Evolutionary conservation across 2,329 filamentous ascomycete species (phyloP), one percentile per base, ranked within the genome.

Genomic region (Scytalidium sp.): DNA sequence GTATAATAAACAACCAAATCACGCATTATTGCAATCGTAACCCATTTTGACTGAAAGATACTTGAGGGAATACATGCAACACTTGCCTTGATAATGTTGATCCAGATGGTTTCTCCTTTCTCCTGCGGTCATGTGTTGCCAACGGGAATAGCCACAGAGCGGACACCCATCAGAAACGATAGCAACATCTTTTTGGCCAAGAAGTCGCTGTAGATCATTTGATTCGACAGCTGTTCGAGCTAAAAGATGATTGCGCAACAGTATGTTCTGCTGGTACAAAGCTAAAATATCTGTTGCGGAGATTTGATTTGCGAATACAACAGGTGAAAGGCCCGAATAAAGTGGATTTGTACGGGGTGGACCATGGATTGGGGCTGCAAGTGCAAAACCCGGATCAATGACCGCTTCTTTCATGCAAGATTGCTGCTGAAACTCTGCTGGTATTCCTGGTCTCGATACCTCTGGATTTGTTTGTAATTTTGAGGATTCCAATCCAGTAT

Each of bases 271-370:
- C 21, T 56, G 51, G 6, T 45, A 47, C 6, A 60, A 15, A 1
- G 52, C 21, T 3, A 19, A 22, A n/a, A 59, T 52, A 44, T 64
- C 60, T 3, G 57, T 61, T 21, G 60, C 53, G 3, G 60, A 61
- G 4, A 59, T 27, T 5, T 52, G 54, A 23, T 59, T 54, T 5
- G 40, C 19, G 40, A 53, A 63, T 2, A 60, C 43, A n/a, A 50
- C 49, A 25, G 61, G 61, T 20, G 47, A 53, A 23, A 47, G 20
- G 19, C 53, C 53, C 3, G 50, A 49, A 17, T 23, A 45, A 10
- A 62, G 21, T 8, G 49, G 19, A 15, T 58, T 47, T 27, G 62
- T 56, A 15, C 52, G 41, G 7, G 49, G 43, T 11, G 47, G 41
- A n/a, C 57, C 56, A 44, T 46, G 63, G 23, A 57, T 27, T 6